Evolutionary conservation across 2,329 filamentous ascomycete species (phyloP).

Genomic region (Myriangium duriaei): DNA sequence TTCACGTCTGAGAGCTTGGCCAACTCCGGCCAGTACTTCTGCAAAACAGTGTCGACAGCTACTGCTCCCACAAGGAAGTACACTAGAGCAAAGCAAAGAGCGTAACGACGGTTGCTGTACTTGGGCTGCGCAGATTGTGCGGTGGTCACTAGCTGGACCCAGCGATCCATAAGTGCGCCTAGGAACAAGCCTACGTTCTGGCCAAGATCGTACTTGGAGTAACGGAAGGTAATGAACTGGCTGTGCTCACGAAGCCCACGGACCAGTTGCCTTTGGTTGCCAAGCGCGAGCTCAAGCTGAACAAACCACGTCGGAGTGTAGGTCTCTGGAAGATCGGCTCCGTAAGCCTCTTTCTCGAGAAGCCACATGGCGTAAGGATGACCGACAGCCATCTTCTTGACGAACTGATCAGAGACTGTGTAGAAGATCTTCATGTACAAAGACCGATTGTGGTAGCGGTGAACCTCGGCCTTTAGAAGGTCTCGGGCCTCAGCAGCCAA

Average conservation of each 20-base stretch:
- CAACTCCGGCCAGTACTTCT: constrained; percentile 11
- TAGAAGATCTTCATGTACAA: constrained; percentile 29
- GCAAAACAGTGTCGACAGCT: constrained; percentile 39
- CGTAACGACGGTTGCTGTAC: constrained; percentile 28
- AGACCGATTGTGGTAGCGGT: constrained; percentile 31
- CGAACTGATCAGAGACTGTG: constrained; percentile 33
- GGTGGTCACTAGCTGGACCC: constrained; percentile 38
- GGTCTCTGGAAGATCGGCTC: constrained; percentile 38
- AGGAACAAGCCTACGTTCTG: constrained; percentile 44
- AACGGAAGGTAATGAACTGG: constrained; percentile 47
- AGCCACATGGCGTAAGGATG: constrained; percentile 43
- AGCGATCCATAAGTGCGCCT: constrained; percentile 43
- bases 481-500: constrained; percentile 38
- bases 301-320: constrained; percentile 47
- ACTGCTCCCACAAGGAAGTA: constrained; percentile 47
- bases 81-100: constrained; percentile 43
- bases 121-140: constrained; percentile 25
- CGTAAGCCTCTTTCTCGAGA: constrained; percentile 36
- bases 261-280: constrained; percentile 40
- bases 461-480: constrained; percentile 33
- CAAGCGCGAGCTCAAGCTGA: constrained; percentile 42
- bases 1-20: constrained; percentile 9
- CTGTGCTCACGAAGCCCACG: constrained; percentile 45
- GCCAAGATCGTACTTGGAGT: constrained; percentile 41
- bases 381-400: constrained; percentile 38